Conservation (phyloP, 2,329 filamentous ascomycete species). For the Penicillium sp. region DNA sequence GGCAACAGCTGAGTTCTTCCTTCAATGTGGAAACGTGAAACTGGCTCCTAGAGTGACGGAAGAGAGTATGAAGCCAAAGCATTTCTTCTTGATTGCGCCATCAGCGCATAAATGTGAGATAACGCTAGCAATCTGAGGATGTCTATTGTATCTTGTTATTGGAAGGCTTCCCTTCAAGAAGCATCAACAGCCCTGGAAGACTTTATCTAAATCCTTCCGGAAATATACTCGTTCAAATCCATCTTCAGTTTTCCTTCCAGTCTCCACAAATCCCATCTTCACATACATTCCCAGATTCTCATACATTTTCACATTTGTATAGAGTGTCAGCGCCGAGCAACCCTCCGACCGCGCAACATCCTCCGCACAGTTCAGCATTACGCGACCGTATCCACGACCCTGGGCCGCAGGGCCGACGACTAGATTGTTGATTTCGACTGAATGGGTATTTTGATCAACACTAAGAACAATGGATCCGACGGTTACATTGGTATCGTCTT, state of each 20-base stretch:
- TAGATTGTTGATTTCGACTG: constrained; percentile 18
- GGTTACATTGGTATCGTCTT: neutral
- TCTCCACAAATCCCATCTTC: constrained; percentile 21
- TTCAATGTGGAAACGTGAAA: neutral
- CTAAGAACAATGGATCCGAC: constrained; percentile 17
- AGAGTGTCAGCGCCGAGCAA: constrained; percentile 12
- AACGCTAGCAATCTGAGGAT: constrained; percentile 12
- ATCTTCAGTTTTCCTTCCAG: constrained; percentile 15
- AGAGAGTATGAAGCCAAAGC: neutral
- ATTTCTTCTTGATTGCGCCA: neutral
- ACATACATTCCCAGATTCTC: constrained; percentile 23
- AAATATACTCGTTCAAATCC: constrained; percentile 25
- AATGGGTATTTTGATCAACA: neutral
- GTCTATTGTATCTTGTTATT: too few species aligned
- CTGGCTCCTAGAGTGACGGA: neutral
- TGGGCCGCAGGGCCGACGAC: constrained; percentile 19
- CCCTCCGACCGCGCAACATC: constrained; percentile 2
- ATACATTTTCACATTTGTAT: constrained; percentile 26
- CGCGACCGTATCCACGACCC: constrained; percentile 20
- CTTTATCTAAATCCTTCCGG: neutral
- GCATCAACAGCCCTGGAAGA: too few species aligned
- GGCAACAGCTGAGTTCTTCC: constrained; percentile 52
- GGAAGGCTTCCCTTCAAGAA: too few species aligned
- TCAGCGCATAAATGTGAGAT: neutral
- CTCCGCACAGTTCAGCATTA: constrained; percentile 17